Evolutionary conservation across 345 rosid species (phyloP).

Genomic region (Eucalyptus victrix): DNA sequence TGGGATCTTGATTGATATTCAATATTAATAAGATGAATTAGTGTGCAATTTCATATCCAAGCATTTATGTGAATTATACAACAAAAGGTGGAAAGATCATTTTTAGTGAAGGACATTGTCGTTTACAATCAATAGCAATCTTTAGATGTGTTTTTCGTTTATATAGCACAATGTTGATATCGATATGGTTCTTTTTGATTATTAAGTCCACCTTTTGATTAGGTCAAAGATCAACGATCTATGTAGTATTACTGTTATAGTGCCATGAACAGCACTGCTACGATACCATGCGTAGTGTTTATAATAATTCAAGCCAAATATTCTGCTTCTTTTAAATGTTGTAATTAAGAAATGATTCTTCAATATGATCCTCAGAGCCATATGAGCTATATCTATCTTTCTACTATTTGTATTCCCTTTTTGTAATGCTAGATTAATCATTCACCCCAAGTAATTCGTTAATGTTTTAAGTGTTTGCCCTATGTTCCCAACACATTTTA

Average conservation of each 20-base stretch:
- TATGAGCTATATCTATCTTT: no score
- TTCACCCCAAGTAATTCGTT: neutral
- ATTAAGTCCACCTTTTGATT: neutral
- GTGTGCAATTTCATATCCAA: neutral
- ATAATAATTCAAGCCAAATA: no score
- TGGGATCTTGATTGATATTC: no score
- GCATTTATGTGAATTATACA: neutral
- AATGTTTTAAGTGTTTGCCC: neutral
- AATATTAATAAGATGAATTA: no score
- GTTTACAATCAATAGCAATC: neutral
- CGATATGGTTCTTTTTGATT: neutral
- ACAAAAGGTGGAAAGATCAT: neutral
- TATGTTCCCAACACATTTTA: no score
- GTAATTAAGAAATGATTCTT: no score
- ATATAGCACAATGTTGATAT: neutral
- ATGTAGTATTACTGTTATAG: no score
- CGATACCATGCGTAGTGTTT: no score
- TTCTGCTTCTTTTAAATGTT: no score
- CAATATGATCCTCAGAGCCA: no score
- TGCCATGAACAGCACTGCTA: no score
- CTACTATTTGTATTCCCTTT: neutral
- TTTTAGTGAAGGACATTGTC: neutral
- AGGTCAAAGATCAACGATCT: neutral
- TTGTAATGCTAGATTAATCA: neutral
- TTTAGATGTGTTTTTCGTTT: neutral